A percentile compares a stretch with the other conserved stretches of the same genome.
Evolutionary conservation across 2,329 filamentous ascomycete species (phyloP).

Genomic region (Ceratocystis albifundus): DNA sequence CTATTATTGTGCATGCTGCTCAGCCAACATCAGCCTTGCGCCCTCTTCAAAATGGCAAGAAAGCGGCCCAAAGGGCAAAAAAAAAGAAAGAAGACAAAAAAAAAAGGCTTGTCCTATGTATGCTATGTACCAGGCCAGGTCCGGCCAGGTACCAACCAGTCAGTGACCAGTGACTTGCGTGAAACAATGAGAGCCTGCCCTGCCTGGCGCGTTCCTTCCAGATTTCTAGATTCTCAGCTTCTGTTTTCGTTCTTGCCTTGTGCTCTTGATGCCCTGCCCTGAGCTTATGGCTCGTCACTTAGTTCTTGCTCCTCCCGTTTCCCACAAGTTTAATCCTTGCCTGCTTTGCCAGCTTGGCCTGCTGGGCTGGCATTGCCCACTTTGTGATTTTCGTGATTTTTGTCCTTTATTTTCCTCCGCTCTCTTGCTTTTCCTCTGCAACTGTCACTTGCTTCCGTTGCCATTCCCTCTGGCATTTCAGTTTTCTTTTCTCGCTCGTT

Average conservation of each 20-base stretch:
- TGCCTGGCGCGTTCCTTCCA: background rate
- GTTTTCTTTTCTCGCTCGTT: background rate
- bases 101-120: no score
- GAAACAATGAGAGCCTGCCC: background rate
- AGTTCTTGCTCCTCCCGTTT: constrained; percentile 15
- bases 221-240: constrained; percentile 6
- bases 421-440: background rate
- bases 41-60: no score
- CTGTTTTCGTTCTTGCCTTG: background rate
- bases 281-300: background rate
- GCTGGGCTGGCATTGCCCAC: background rate
- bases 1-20: background rate
- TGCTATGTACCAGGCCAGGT: background rate
- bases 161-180: background rate
- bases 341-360: background rate
- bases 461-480: no score
- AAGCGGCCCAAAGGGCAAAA: background rate
- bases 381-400: constrained; percentile 11
- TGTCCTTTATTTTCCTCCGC: constrained; percentile 11
- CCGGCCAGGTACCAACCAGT: no score
- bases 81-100: background rate
- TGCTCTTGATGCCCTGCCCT: background rate
- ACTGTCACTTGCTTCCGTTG: background rate
- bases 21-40: no score
- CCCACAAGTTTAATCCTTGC: constrained; percentile 15